Base-by-base conservation (phyloP, 768 basidiomycete species). In the Pilatotrama ljubarskyi region DNA sequence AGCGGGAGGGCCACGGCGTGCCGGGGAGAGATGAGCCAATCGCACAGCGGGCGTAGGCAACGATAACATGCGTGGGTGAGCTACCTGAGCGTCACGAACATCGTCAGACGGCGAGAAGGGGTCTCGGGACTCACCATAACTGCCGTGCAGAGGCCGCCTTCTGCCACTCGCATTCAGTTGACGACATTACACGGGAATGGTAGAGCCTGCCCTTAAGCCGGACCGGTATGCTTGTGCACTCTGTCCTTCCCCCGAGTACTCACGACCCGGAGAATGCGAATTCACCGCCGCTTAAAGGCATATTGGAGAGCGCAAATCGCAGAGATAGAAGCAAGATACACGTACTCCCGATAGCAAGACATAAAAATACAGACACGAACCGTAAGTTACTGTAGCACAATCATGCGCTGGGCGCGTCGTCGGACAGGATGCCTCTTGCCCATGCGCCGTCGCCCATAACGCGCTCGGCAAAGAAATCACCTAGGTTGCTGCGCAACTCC, bases 391-490 rank as follows among this genome's bases (percentile, higher is more conserved):
- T 29, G 26, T 11, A 40, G 25, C 10, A 24, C 14, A 4, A 29
- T 40, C 49, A 47, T 22, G 51, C 6, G 1, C 24, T 25, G 7
- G 61, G 29, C 8, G 51, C 47, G 22, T 63, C 61, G 40, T 63
- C 68, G 8, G 60, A 49, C 13, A 88, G 69, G 22, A 90, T 78
- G 24, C 83, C 82, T 62, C 78, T 70, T 5, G 87, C 85, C 90
- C 90, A 91, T 3, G 74, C 75, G 10, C 81, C 79, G 69, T 92
- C 90, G 32, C 75, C 77, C 36, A 73, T 51, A 17, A 92, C 69
- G 44, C 76, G 76, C 46, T 80, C 77, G 0, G 86, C 81, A 64
- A 92, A 90, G 58, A 81, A 82, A 26, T 80, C 79, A 14, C 91
- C 91, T 10, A 93, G 63, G 1, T 80, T 67, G 15, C 84, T 80